Evolutionary conservation across 2,329 filamentous ascomycete species (phyloP).

Genomic region (Drechslerella dactyloides): DNA sequence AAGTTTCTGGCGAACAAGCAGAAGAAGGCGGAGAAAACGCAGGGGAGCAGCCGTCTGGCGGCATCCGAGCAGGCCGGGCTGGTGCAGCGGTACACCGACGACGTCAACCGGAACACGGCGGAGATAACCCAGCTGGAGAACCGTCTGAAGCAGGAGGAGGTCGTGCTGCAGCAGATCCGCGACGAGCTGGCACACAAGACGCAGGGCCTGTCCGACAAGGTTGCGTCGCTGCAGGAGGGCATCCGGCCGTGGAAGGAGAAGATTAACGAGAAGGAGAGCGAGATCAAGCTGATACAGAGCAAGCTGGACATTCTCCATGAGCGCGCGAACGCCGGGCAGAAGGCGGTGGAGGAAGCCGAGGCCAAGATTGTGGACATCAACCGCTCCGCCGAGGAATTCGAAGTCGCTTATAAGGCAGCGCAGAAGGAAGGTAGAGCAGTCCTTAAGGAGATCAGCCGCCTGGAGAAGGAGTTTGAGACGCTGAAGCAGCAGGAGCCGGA

Average conservation of each 20-base stretch:
- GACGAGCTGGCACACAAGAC: conserved; percentile 81
- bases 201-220: conserved; percentile 89
- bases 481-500: conserved; percentile 68
- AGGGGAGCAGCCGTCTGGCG: conserved; percentile 76
- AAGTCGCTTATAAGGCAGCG: conserved; percentile 75
- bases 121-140: conserved; percentile 79
- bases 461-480: conserved; percentile 65
- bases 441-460: conserved; percentile 73
- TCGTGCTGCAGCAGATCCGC: conserved; percentile 80
- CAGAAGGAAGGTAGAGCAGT: conserved; percentile 77
- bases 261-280: conserved; percentile 93
- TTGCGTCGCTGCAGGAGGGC: conserved; percentile 87
- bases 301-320: conserved; percentile 91
- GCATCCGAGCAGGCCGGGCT: conserved; percentile 76
- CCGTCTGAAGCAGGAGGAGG: conserved; percentile 77
- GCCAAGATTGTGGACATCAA: conserved; percentile 77
- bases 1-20: conserved; percentile 91
- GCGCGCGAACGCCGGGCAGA: conserved; percentile 83
- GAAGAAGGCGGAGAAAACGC: conserved; percentile 91
- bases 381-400: conserved; percentile 73
- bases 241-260: conserved; percentile 96
- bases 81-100: conserved; percentile 76
- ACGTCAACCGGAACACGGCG: conserved; percentile 76
- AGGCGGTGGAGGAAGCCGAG: conserved; percentile 81
- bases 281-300: conserved; percentile 91